Conservation (phyloP, 352 stramenopile genomes). For the Phytophthora cactorum region DNA sequence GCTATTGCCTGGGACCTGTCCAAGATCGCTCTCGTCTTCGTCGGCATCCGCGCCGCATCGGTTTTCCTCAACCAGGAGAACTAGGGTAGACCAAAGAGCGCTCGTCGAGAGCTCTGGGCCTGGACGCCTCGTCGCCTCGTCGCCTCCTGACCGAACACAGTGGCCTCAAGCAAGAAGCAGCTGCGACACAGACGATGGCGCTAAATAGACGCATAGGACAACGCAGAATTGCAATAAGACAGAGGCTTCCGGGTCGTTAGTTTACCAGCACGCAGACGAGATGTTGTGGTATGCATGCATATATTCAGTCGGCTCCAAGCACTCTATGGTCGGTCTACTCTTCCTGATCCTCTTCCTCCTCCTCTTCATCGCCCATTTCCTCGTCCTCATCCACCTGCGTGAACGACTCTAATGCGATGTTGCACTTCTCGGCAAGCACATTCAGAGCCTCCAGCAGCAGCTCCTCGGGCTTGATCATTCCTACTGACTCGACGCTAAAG, state of each 20-base stretch:
- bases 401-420: slow-evolving; percentile 84
- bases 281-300: slow-evolving; percentile 29
- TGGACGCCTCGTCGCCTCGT: slow-evolving; percentile 1
- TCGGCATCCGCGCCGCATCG: slow-evolving; percentile 75
- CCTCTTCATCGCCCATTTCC: slow-evolving; percentile 48
- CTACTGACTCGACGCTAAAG: slow-evolving; percentile 89
- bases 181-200: not conserved
- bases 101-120: no score
- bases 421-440: slow-evolving; percentile 85
- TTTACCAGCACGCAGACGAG: not conserved
- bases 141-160: not conserved
- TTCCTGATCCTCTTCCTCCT: slow-evolving; percentile 57
- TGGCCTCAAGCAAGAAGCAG: slow-evolving; percentile 10
- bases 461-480: slow-evolving; percentile 89
- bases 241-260: slow-evolving; percentile 6
- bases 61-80: slow-evolving; percentile 73
- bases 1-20: slow-evolving; percentile 73
- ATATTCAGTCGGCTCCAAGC: slow-evolving; percentile 37
- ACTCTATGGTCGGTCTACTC: slow-evolving; percentile 53
- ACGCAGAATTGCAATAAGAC: slow-evolving; percentile 7
- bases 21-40: slow-evolving; percentile 79
- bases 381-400: slow-evolving; percentile 63
- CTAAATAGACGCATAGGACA: slow-evolving; percentile 12
- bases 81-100: slow-evolving; percentile 24
- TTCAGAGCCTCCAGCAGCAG: slow-evolving; percentile 79